phyloP scores from a whole-genome alignment of 1,284 basidiomycete species.

The Cutaneotrichosporon sp. region DNA sequence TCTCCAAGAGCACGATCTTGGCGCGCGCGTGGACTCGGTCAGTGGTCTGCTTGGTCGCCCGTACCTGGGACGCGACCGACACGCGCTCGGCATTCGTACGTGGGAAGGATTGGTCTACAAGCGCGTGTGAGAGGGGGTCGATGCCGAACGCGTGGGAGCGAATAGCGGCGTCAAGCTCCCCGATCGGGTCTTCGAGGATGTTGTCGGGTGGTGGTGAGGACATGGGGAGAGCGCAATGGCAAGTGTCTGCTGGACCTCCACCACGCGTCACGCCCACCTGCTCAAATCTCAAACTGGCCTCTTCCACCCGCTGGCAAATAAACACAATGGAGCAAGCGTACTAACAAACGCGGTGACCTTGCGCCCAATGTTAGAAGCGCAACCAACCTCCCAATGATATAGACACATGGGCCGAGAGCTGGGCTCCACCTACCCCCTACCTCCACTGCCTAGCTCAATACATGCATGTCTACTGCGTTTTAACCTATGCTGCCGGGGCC shows the following conservation, averaged over 20 bases:
- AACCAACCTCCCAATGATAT: too few relatives aligned
- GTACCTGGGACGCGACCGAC: constrained; percentile 18
- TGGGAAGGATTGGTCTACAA: constrained; percentile 34
- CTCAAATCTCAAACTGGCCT: not conserved
- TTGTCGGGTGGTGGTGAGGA: constrained; percentile 27
- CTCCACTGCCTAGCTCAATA: constrained; percentile 11
- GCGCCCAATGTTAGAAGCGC: too few relatives aligned
- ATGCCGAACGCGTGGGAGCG: constrained; percentile 39
- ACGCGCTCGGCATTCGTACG: constrained; percentile 30
- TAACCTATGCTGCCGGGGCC: constrained; percentile 16
- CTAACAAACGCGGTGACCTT: too few relatives aligned
- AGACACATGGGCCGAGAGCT: too few relatives aligned
- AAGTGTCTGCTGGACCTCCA: not conserved
- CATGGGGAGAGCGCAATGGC: constrained; percentile 2
- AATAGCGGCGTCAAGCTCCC: constrained; percentile 39
- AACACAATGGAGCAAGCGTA: too few relatives aligned
- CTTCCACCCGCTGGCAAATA: not conserved
- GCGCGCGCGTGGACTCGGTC: constrained; percentile 30
- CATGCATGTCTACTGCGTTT: constrained; percentile 16
- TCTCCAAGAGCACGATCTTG: constrained; percentile 27
- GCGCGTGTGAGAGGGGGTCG: constrained; percentile 17
- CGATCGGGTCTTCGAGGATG: constrained; percentile 42
- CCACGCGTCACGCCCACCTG: not conserved
- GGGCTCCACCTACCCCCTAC: not conserved
- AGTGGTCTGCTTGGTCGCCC: constrained; percentile 14